Base-by-base conservation (phyloP, 441 rosid genomes). In the Populus hybrid region DNA sequence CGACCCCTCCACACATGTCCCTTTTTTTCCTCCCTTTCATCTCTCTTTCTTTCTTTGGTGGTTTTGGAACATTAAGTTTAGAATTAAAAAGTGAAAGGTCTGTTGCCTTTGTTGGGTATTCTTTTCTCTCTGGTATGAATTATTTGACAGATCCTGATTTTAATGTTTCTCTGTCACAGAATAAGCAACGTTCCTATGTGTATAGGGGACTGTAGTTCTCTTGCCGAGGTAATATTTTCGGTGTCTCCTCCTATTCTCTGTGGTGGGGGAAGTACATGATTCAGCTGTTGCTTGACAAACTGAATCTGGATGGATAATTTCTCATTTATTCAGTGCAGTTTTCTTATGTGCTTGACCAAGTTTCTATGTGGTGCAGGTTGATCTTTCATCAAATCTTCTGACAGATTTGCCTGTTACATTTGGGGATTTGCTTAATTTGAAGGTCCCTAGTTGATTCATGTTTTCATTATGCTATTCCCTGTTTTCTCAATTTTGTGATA, bases 381-480 rank as follows among this genome's bases (percentile, higher is more conserved):
- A 93, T 85, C 92, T 95, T 84, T 93, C 99, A 6, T 89, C 91
- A 65, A 93, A 95, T 88, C 88, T 87, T 76, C 83, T 95, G 75
- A 82, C 82, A 9, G 91, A 85, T 3, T 30, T 30, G 32, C 32
- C 32, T 30, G 67, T 81, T 95, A 79, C 93, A 40, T 71, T 90
- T 28, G 84, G 89, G 75, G 85, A 85, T 83, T 82, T 95, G 85
- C 84, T 57, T 34, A 84, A 86, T 69, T 81, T 95, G 74, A 93
- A 91, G 99, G 99, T 95, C 75, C 72, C 21, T 38, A 18, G 75
- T 82, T 66, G 18, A 8, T 40, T 64, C 57, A n/a, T 10, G 19
- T 28, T 70, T 69, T 42, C 61, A 21, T n/a, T 9, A 36, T 30
- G 34, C 4, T 38, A 7, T 77, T 78, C 21, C 67, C 10, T 69